Base-by-base conservation (phyloP, 2,329 filamentous ascomycete genomes). In the Samsoniella hepiali region DNA sequence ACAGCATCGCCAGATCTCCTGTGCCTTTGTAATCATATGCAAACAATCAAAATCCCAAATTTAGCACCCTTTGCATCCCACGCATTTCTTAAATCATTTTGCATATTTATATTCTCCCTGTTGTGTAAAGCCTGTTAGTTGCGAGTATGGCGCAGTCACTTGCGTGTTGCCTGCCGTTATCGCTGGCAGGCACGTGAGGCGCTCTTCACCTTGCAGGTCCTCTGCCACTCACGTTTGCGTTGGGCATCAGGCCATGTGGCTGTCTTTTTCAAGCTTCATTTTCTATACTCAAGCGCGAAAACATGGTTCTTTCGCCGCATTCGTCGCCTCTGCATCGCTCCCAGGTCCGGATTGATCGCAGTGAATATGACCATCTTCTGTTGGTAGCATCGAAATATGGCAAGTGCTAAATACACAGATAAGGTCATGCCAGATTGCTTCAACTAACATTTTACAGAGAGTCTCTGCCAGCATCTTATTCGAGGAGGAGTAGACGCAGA, bases 381-480 rank as follows among this genome's bases (percentile, higher is more conserved):
- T 40, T 50, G 29, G 42, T 56, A 8, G 60, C 51, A 34, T 54
- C 60, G 32, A 62, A 62, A 62, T 62, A 62, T 27, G 60, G 60
- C 36, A 56, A 62, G 59, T 40, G 49, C 38, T 9, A 32, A 38
- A 62, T 29, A n/a, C 36, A 13, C 15, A 5, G 11, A 27, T 32
- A n/a, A 4, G 38, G n/a, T 5, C 49, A 29, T 17, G 15, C 49
- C 38, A 61, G 6, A 22, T 15, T 15, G 4, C 22, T 34, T 29
- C 29, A 9, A 11, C 31, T 49, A 29, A 49, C 17, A 15, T 34
- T 11, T 40, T 31, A 9, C 44, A 81, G 79, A 70, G n/a, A 79
- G 79, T 61, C 71, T 84, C 47, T 73, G 75, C 57, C 76, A 74
- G n/a, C 84, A 81, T 61, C 77, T 87, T 34, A 71, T 81, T 55